These are phyloP conservation scores for Closterium sp. DNA, from an alignment of 139 green algal genomes.

Conservation along the genomic window DNA sequence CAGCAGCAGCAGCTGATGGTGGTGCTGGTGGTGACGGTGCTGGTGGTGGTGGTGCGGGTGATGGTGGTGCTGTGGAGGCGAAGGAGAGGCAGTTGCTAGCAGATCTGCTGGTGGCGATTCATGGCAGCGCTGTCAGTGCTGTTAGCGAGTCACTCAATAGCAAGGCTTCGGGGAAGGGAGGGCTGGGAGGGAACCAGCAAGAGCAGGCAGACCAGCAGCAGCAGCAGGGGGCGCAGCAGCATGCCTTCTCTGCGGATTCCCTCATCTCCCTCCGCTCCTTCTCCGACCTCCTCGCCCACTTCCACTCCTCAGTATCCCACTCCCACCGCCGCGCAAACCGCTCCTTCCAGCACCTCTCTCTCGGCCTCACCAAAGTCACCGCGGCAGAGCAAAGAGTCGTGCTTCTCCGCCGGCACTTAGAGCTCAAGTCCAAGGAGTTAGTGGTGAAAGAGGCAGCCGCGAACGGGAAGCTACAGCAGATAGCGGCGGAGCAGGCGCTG, in stretches of 20 bases:
- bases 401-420: constrained; percentile 1
- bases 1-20: background rate
- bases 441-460: background rate
- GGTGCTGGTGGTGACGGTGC: too few relatives aligned
- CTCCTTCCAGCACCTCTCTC: constrained; percentile 18
- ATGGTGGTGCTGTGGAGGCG: background rate
- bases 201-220: background rate
- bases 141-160: background rate
- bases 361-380: constrained; percentile 23
- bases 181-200: background rate
- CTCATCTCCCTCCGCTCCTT: constrained; percentile 5
- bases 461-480: constrained; percentile 14
- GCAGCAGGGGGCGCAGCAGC: background rate
- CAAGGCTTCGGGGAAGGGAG: background rate
- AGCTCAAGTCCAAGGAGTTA: background rate
- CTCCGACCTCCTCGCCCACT: constrained; percentile 27
- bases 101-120: constrained; percentile 2
- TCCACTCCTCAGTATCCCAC: background rate
- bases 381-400: constrained; percentile 16
- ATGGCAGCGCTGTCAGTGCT: background rate
- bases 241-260: background rate
- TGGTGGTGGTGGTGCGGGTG: background rate
- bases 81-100: background rate
- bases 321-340: background rate
- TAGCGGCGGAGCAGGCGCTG: constrained; percentile 17